Percentiles rank a stretch among this genome's conserved stretches.
Conservation (phyloP, 805 yeast species). For the Starmerella powellii region DNA sequence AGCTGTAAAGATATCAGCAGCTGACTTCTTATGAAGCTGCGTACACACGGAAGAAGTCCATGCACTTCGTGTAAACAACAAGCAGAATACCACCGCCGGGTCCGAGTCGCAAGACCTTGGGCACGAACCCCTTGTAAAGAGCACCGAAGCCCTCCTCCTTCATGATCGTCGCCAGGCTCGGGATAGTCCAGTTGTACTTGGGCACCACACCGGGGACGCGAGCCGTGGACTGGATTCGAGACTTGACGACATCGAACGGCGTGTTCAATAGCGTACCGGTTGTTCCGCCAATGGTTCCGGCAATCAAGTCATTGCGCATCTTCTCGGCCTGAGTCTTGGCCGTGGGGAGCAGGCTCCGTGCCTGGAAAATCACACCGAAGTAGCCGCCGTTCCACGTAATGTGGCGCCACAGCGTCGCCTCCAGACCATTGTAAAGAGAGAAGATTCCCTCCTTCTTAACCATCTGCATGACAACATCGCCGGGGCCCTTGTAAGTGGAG, state of each 20-base stretch:
- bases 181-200: conserved; percentile 86
- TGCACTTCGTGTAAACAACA: conserved; percentile 89
- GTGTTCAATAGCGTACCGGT: conserved; percentile 91
- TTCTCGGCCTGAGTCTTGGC: conserved; percentile 60
- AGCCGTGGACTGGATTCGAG: conserved; percentile 76
- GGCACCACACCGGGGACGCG: conserved; percentile 60
- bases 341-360: conserved; percentile 64
- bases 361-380: conserved; percentile 87
- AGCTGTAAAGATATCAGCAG: not conserved
- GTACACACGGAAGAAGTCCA: conserved; percentile 63
- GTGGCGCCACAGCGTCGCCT: conserved; percentile 96
- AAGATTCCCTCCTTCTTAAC: conserved; percentile 63
- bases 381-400: conserved; percentile 96
- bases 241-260: conserved; percentile 92
- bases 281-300: conserved; percentile 95
- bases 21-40: not conserved
- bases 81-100: conserved; percentile 98
- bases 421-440: conserved; percentile 87
- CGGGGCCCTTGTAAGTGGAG: conserved; percentile 71
- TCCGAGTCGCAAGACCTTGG: conserved; percentile 92
- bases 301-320: conserved; percentile 73
- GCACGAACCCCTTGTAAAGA: conserved; percentile 88
- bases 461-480: conserved; percentile 66
- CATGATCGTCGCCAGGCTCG: conserved; percentile 59
- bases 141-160: conserved; percentile 89